Conservation (phyloP, 768 basidiomycete species). For the Suillus clintonianus region DNA sequence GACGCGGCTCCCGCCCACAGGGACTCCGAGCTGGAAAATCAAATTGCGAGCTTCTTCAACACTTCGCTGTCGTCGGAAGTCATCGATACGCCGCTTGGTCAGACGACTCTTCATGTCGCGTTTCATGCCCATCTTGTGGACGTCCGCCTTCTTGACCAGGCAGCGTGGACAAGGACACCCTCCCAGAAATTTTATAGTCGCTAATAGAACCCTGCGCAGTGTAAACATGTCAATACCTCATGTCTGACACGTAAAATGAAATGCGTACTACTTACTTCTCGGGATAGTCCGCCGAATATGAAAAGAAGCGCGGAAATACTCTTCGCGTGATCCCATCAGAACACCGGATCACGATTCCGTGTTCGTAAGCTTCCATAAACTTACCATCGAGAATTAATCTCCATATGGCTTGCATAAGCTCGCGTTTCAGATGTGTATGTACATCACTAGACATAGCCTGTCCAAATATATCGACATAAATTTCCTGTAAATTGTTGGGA, state of each 20-base stretch:
- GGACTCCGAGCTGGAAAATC: conserved; percentile 5
- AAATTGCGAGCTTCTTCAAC: conserved; percentile 5
- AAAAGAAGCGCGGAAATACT: background rate
- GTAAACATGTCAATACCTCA: background rate
- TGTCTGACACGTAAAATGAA: background rate
- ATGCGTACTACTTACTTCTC: conserved; percentile 10
- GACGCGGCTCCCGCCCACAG: conserved; percentile 26
- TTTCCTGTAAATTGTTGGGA: background rate
- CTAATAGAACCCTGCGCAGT: conserved; percentile 13
- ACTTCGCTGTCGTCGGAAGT: background rate
- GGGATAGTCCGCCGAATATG: conserved; percentile 25
- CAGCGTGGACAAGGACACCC: conserved; percentile 26
- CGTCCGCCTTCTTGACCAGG: conserved; percentile 16
- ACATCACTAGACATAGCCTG: background rate
- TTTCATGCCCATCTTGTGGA: conserved; percentile 15
- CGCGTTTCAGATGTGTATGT: conserved; percentile 5
- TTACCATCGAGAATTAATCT: conserved; percentile 18
- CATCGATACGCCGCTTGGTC: background rate
- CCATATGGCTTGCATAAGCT: conserved; percentile 20
- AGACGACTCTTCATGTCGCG: conserved; percentile 3
- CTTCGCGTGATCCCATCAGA: background rate
- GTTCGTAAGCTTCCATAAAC: conserved; percentile 18
- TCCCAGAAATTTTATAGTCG: conserved; percentile 23
- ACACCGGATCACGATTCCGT: conserved; percentile 20
- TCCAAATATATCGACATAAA: background rate